Conservation (phyloP, 164 flowering plant genomes). For the Magnolia kwangsiensis region DNA sequence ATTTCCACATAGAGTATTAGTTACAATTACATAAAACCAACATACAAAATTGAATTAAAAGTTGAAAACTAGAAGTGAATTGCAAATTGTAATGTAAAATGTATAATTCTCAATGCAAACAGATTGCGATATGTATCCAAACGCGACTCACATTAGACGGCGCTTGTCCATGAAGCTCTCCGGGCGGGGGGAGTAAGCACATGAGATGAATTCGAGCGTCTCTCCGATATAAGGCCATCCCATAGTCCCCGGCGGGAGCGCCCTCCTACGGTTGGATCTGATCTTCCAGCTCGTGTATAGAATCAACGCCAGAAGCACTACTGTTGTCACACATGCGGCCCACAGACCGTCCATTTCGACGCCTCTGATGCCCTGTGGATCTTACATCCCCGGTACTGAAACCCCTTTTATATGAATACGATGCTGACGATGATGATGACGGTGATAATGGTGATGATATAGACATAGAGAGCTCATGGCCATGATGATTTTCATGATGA, state of each 20-base stretch:
- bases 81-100: not conserved
- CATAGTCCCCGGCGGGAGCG: slow-evolving; percentile 61
- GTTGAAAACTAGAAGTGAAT: not conserved
- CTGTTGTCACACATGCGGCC: slow-evolving; percentile 21
- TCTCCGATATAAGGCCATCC: slow-evolving; percentile 94
- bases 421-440: slow-evolving; percentile 1
- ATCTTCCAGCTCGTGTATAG: slow-evolving; percentile 24
- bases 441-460: not conserved
- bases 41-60: not conserved
- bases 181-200: slow-evolving; percentile 75
- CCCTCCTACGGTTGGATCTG: slow-evolving; percentile 8
- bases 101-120: not conserved
- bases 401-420: slow-evolving; percentile 10
- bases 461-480: not conserved
- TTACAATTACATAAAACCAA: not conserved
- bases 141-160: slow-evolving; percentile 55
- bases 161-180: slow-evolving; percentile 87
- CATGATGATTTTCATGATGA: not conserved
- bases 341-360: slow-evolving; percentile 24
- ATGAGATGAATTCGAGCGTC: slow-evolving; percentile 80
- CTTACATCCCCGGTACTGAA: not conserved
- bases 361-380: not conserved
- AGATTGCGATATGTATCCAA: too few relatives aligned
- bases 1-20: not conserved
- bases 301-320: slow-evolving; percentile 20